Evolutionary conservation across 2,329 filamentous ascomycete species (phyloP).

Genomic region (Salinomyces thailandicus): DNA sequence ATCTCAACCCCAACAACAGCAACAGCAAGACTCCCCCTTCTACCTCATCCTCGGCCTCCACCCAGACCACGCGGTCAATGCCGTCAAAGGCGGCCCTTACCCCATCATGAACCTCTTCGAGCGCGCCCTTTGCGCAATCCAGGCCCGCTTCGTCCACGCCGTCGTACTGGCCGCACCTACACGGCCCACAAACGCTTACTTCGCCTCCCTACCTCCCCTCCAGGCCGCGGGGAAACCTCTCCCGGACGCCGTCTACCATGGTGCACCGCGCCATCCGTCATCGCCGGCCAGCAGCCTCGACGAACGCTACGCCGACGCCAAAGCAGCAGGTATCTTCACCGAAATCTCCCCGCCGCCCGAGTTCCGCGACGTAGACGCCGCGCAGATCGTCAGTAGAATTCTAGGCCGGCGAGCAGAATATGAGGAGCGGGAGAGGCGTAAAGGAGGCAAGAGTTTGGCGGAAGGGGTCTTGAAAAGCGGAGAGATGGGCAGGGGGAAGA

Average conservation of each 20-base stretch:
- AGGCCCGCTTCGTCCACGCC: slow-evolving; percentile 86
- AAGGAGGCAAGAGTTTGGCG: slow-evolving; percentile 72
- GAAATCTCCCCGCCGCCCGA: slow-evolving; percentile 66
- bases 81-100: slow-evolving; percentile 95
- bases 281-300: slow-evolving; percentile 22
- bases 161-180: slow-evolving; percentile 88
- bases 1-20: slow-evolving; percentile 52
- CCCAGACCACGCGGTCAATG: slow-evolving; percentile 88
- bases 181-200: slow-evolving; percentile 67
- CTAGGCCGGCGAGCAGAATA: slow-evolving; percentile 77
- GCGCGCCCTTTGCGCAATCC: slow-evolving; percentile 84
- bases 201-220: slow-evolving; percentile 59
- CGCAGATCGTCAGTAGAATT: slow-evolving; percentile 83
- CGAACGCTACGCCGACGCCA: slow-evolving; percentile 61
- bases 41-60: slow-evolving; percentile 92
- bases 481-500: slow-evolving; percentile 18
- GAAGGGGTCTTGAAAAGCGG: slow-evolving; percentile 46
- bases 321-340: slow-evolving; percentile 71
- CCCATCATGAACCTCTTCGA: slow-evolving; percentile 99
- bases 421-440: slow-evolving; percentile 81
- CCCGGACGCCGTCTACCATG: slow-evolving; percentile 81
- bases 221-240: slow-evolving; percentile 35
- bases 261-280: slow-evolving; percentile 29
- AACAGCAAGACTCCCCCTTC: slow-evolving; percentile 63
- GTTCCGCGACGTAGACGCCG: slow-evolving; percentile 82